Conservation (phyloP, 768 basidiomycete genomes). For the Cytidiella melzeri region DNA sequence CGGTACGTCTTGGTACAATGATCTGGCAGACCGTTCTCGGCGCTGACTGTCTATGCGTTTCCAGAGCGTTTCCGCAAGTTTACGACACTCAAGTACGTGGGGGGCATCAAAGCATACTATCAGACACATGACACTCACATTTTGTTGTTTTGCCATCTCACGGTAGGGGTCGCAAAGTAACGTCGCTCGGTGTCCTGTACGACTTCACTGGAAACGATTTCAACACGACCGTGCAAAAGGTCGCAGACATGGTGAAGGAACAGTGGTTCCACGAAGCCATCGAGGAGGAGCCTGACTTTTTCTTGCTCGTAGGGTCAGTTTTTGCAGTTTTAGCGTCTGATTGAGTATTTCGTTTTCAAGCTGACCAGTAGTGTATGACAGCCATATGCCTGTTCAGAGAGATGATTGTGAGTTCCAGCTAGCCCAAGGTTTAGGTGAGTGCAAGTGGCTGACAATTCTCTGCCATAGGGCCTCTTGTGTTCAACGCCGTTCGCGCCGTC, state of each 20-base stretch:
- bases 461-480: constrained; percentile 58
- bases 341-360: background rate
- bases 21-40: no score
- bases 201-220: constrained; percentile 67
- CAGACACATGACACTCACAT: no score
- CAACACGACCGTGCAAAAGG: constrained; percentile 71
- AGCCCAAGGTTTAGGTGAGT: background rate
- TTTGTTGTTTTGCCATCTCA: constrained; percentile 1
- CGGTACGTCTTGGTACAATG: no score
- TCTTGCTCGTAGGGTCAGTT: constrained; percentile 64
- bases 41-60: background rate
- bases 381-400: constrained; percentile 76
- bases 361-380: constrained; percentile 21
- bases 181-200: constrained; percentile 74
- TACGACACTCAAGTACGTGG: constrained; percentile 62
- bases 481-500: constrained; percentile 63
- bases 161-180: constrained; percentile 62
- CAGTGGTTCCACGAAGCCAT: constrained; percentile 79
- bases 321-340: no score
- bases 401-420: constrained; percentile 50
- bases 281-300: constrained; percentile 74
- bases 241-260: constrained; percentile 74
- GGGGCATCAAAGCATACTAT: no score
- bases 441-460: background rate
- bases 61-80: constrained; percentile 64